Base-by-base conservation (phyloP, 768 basidiomycete genomes). In the Amanita muscaria region DNA sequence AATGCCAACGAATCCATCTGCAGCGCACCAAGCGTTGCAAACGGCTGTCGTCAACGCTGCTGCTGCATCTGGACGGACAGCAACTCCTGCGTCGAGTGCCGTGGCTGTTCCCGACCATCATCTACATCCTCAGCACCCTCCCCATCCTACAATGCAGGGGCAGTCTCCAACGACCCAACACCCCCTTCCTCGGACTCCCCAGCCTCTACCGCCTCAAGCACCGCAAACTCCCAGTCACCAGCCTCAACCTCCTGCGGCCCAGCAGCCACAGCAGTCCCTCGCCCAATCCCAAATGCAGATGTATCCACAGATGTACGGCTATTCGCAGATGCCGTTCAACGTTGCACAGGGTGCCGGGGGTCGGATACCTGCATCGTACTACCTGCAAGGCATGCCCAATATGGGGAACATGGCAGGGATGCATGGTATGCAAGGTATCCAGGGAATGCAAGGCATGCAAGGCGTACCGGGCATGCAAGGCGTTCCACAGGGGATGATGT, bases 211-310 rank as follows among this genome's bases (percentile, higher is more conserved):
- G 12, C 25, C 15, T 8, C 44, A 37, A 31, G 14, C 9, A 18
- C 27, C 44, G 15, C 44, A 37, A 34, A 23, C 27, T 29, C 27
- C 27, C 6, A 29, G 7, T 29, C 27, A 29, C 12, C 27, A 29
- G 12, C 27, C 35, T 12, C 46, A 47, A 36, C 39, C 25, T 2
- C 39, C 40, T 32, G 15, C 47, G 16, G 31, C 19, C 9, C n/a
- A 42, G 32, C 51, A 47, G 8, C 52, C 46, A 33, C 58, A 40
- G 15, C 51, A 52, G 22, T 44, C 38, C 16, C 51, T 41, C 23
- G 38, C 44, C 8, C 54, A 46, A 3, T 39, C 41, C 8, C 58
- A 57, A 32, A 32, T 41, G 7, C 52, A 56, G 19, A 36, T 48
- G 30, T 51, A 54, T 16, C 52, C 43, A 16, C 34, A 33, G 37